These are phyloP conservation scores for Meyerozyma sp. DNA, from an alignment of 1,139 yeast genomes.

Conservation along the genomic window DNA sequence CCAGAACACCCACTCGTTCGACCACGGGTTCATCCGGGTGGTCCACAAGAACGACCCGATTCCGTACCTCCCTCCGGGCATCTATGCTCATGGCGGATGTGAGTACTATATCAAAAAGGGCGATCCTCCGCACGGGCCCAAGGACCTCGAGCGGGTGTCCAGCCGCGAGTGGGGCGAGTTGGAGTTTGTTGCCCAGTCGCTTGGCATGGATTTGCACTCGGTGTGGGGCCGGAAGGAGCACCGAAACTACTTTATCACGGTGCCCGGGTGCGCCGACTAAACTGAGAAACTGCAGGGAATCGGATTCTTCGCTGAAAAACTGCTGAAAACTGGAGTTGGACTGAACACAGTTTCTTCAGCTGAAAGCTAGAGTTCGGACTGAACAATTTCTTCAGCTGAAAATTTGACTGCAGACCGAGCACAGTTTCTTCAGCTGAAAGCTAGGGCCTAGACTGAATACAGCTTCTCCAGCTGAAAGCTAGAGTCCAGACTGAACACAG, in stretches of 20 bases:
- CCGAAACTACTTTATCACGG: not conserved
- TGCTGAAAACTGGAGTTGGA: no score
- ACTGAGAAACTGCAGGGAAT: no score
- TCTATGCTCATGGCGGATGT: constrained; percentile 44
- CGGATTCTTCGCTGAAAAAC: no score
- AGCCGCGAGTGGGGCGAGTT: not conserved
- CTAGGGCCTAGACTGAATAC: no score
- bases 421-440: no score
- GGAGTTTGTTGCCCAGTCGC: not conserved
- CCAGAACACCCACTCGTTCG: constrained; percentile 11
- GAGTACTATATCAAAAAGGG: constrained; percentile 41
- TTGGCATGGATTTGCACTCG: not conserved
- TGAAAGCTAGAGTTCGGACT: no score
- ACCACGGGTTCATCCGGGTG: constrained; percentile 41
- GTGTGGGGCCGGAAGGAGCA: not conserved
- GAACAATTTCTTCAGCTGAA: no score
- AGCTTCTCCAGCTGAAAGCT: no score
- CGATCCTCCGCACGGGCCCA: constrained; percentile 40
- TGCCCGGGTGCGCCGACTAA: constrained; percentile 2
- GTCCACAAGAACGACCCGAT: constrained; percentile 53
- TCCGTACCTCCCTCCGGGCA: constrained; percentile 53
- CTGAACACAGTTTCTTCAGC: no score
- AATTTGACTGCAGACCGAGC: no score
- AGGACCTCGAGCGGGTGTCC: constrained; percentile 21
- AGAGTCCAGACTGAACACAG: no score